These are phyloP conservation scores for Apiotrichum sp. DNA, from an alignment of 1,284 basidiomycete genomes.

Conservation along the genomic window DNA sequence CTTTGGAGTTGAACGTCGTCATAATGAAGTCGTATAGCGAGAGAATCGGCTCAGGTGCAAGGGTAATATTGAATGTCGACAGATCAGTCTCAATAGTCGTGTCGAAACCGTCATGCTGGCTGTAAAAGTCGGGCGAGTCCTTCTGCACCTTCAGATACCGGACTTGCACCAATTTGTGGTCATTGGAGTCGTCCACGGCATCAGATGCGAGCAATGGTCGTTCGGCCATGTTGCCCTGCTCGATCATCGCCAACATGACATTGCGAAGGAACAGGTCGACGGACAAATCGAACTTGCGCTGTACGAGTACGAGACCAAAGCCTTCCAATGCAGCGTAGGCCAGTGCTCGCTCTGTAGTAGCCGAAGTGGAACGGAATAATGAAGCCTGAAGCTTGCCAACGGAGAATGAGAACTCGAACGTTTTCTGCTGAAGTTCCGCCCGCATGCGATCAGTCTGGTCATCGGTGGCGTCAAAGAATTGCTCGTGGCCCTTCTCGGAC, in stretches of 20 bases:
- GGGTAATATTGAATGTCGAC: constrained; percentile 86
- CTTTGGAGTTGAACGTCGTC: constrained; percentile 77
- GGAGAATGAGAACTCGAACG: constrained; percentile 81
- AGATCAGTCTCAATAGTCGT: constrained; percentile 83
- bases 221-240: constrained; percentile 53
- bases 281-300: constrained; percentile 79
- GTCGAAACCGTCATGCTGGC: constrained; percentile 78
- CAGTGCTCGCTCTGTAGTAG: constrained; percentile 49
- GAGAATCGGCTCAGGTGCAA: constrained; percentile 86
- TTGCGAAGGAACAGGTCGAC: constrained; percentile 78
- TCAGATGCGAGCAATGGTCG: constrained; percentile 75
- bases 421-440: constrained; percentile 66
- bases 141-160: constrained; percentile 75
- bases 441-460: constrained; percentile 51
- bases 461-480: constrained; percentile 72
- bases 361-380: constrained; percentile 58
- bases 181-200: constrained; percentile 46
- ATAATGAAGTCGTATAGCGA: constrained; percentile 96
- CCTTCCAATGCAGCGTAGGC: constrained; percentile 75
- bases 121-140: constrained; percentile 79
- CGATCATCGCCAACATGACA: constrained; percentile 55
- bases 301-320: constrained; percentile 67
- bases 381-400: constrained; percentile 83
- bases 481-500: constrained; percentile 42
- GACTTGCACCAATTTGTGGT: constrained; percentile 72